Evolutionary conservation across 331 rosid genomes (phyloP).

Genomic region (Rosa hybrid): DNA sequence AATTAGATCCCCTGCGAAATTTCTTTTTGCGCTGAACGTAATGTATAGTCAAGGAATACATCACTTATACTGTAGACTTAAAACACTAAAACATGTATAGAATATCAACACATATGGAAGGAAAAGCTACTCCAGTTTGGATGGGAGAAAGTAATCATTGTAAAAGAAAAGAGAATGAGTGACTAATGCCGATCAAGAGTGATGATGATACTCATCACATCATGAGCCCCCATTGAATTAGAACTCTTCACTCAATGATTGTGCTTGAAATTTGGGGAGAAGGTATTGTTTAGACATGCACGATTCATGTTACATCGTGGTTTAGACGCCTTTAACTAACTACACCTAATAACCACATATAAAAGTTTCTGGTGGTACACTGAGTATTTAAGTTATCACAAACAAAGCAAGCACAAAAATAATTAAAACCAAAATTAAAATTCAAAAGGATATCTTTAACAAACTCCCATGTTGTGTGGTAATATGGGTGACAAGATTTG

Average conservation of each 20-base stretch:
- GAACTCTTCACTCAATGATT: not conserved
- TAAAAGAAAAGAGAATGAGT: not conserved
- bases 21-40: conserved; percentile 91
- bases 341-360: not conserved
- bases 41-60: conserved; percentile 56
- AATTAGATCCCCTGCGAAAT: conserved; percentile 59
- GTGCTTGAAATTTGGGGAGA: not conserved
- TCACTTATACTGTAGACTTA: not conserved
- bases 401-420: not conserved
- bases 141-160: not conserved
- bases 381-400: not conserved
- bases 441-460: conserved; percentile 75
- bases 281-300: not conserved
- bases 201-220: not conserved
- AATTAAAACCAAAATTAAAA: conserved; percentile 3
- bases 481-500: conserved; percentile 72
- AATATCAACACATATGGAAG: not conserved
- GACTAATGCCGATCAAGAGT: not conserved
- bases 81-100: not conserved
- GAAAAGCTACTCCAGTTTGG: not conserved
- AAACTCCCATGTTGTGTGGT: conserved; percentile 78
- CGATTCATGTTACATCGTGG: not conserved
- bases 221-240: not conserved
- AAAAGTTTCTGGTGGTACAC: not conserved
- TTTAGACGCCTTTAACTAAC: conserved; percentile 4